Base-by-base conservation (phyloP, 2,329 filamentous ascomycete species). In the Coniochaeta pulveracea region DNA sequence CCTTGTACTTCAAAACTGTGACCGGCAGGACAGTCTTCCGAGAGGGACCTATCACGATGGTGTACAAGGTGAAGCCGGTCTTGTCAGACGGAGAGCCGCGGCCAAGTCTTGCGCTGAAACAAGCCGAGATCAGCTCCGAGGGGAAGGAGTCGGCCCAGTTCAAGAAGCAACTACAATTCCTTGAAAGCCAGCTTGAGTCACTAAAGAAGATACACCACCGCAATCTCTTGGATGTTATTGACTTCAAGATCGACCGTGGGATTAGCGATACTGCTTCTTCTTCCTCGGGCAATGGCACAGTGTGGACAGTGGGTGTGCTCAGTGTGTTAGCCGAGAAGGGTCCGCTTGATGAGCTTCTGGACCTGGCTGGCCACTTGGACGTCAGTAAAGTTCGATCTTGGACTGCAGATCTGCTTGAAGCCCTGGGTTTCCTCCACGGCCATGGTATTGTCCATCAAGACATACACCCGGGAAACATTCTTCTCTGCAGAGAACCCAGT, bases 351-450 rank as follows among this genome's bases (percentile, higher is more conserved):
- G 85, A 94, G 46, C 65, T 93, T 14, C 65, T 98, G 19, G 80
- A 89, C 36, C 72, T 89, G 39, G 76, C 85, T 26, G 85, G 82
- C 4, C 72, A 72, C 19, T 61, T 95, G 33, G 73, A 80, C 26
- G 71, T 83, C 33, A 72, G 74, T 41, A 88, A 80, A 50, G 78
- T 88, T 27, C 80, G 86, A 34, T 78, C 84, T 16, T 96, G 86
- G 80, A 91, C 85, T n/a, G 76, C 88, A 38, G 85, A 94, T 47
- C 66, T 98, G 12, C 70, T 98, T 17, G 85, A 95, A 57, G 91
- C 80, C 1, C 63, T 98, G 18, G 82, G 85, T 37, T 93, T 81
- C 51, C 74, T 93, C 34, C 89, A 96, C 56, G 80, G 80, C 42
- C 79, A 83, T 49, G 85, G 85, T 14, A 68, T 95, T 36, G 66